Base-by-base conservation (phyloP, 345 rosid genomes). In the Citrus mangshanensis region DNA sequence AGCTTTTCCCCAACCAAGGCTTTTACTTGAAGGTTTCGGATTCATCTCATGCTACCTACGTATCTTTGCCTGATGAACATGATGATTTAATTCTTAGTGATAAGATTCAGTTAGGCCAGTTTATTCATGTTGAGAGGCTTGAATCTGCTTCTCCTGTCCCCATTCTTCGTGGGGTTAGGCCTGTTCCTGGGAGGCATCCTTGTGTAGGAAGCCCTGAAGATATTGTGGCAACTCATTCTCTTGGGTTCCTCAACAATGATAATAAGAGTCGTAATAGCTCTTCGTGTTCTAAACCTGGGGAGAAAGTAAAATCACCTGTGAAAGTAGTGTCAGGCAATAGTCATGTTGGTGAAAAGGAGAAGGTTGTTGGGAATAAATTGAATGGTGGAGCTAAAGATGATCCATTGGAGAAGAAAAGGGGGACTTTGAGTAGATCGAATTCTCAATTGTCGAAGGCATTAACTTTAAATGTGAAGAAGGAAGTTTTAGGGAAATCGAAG, bases 151-250 rank as follows among this genome's bases (percentile, higher is more conserved):
- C 98, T 0, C 98, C 99, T 30, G 99, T 96, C 13, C 99, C 99
- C 4, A 88, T 96, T 80, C 87, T 96, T 77, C 84, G 84, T 54
- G 99, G 99, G 80, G 98, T 96, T 82, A 89, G 96, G 84, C 99
- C 99, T 1, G 87, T 96, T 65, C 99, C 99, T 3, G 99, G 99
- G 56, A 87, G 99, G 77, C 99, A 94, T 81, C 89, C 94, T 24
- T 96, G 99, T 83, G 89, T 96, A 42, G 99, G 99, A n/a, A 85
- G 78, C 87, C 99, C 99, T 40, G 97, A 92, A 82, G 99, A 96
- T 81, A 94, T 96, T 76, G 98, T 89, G 73, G 99, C 97, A 51
- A 89, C 98, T 72, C 90, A 85, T 49, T 86, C 97, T 0, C 90
- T 80, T 27, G 97, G 94, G 61, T 96, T 96, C 54, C 95, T 96